Base-by-base conservation (phyloP, 768 basidiomycete species). In the Mycena indigotica region DNA sequence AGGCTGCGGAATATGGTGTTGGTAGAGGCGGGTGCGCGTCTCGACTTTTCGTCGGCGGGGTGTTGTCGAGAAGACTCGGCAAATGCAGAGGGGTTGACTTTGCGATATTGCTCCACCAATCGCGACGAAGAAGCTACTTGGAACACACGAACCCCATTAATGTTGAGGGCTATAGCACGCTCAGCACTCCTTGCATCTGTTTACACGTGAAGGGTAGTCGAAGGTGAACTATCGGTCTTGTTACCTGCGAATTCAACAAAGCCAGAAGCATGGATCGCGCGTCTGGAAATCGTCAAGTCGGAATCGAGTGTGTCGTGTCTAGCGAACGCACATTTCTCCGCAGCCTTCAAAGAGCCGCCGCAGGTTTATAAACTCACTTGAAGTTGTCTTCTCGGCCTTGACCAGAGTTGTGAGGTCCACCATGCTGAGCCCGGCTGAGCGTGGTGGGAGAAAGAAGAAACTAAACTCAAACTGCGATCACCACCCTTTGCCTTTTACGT, bases 371-470 rank as follows among this genome's bases (percentile, higher is more conserved):
- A 51, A 50, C 5, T 56, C 61, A 19, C 8, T 44, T 2, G 52
- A 29, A 28, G 55, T 54, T 44, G 49, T 26, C 25, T 67, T 66
- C 56, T 68, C 68, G 21, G 69, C 68, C 30, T 72, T 71, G 50
- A 71, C 61, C 45, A 71, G 61, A 30, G 58, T 63, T 49, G 53
- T 64, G 54, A 69, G 57, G 28, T 57, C 58, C 53, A 65, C 64
- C 68, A 72, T 70, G 40, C 45, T 17, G n/a, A 50, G 38, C 30
- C 45, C 26, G 17, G 35, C 39, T 46, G 39, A n/a, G n/a, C n/a
- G 54, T 6, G 26, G 19, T 12, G 44, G 44, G 8, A 8, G 21
- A 13, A 29, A 26, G 19, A 25, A 29, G 48, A 25, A 49, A 49
- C 5, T 16, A 45, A 19, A 29, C 23, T 10, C 23, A 16, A 29